These are phyloP conservation scores for Leucocoprinus birnbaumii DNA, from an alignment of 768 basidiomycete genomes.

Conservation along the genomic window DNA sequence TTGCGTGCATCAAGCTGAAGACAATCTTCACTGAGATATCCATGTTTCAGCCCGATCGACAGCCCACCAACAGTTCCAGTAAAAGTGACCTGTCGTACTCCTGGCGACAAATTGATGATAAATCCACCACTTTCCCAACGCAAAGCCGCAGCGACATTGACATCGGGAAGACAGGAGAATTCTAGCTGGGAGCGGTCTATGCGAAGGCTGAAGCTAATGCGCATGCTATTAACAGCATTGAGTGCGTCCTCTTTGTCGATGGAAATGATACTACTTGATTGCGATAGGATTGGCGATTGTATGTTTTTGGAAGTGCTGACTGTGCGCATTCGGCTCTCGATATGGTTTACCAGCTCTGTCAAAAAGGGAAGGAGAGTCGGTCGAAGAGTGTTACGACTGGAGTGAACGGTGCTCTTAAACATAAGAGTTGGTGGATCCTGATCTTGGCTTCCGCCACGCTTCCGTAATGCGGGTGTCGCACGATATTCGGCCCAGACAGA, in stretches of 20 bases:
- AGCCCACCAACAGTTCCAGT: constrained; percentile 81
- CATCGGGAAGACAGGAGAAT: constrained; percentile 86
- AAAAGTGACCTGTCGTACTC: constrained; percentile 67
- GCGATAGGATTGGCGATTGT: constrained; percentile 15
- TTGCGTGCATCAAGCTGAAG: constrained; percentile 79
- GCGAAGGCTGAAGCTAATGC: constrained; percentile 82
- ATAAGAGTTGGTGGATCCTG: constrained; percentile 60
- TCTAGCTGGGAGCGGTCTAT: constrained; percentile 89
- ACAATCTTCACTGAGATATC: constrained; percentile 81
- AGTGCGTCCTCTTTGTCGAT: constrained; percentile 17
- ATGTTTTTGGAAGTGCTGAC: constrained; percentile 29
- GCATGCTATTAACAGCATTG: constrained; percentile 45
- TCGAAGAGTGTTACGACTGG: constrained; percentile 80
- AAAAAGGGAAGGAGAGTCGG: constrained; percentile 87
- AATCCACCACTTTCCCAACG: constrained; percentile 97
- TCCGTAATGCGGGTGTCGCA: constrained; percentile 46
- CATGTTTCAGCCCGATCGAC: constrained; percentile 78
- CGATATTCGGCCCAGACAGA: constrained; percentile 85
- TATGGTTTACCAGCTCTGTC: constrained; percentile 64
- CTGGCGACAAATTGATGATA: constrained; percentile 72
- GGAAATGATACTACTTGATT: constrained; percentile 16
- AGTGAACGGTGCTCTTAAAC: constrained; percentile 87
- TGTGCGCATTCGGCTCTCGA: constrained; percentile 70
- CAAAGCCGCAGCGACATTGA: constrained; percentile 85
- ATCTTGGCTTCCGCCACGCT: constrained; percentile 26